Evolutionary conservation across 371 early-diverging fungal species (phyloP), one percentile per base, ranked within the genome.

Genomic region (Phascolomyces articulosus): DNA sequence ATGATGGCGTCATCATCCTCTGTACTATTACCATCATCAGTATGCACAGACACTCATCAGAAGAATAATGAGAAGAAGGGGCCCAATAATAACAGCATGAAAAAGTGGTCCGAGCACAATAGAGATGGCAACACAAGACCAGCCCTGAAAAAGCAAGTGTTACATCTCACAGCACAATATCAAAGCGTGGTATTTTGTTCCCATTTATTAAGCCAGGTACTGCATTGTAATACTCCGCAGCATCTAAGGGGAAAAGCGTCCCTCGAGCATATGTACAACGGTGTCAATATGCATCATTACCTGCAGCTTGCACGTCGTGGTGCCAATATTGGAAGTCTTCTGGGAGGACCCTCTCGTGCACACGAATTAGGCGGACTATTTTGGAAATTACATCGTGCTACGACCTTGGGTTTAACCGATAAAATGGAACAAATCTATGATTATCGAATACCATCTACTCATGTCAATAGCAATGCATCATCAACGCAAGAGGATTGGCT

Each of bases 141-240:
- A 28, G 56, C 67, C 21, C 64, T 79, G 56, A 77, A 70, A 54
- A 74, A 69, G 34, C 58, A 72, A 23, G 55, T 69, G 2, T 28
- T 79, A 40, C 79, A 82, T 61, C 48, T 82, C 10, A 60, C 79
- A 18, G 68, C 82, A 7, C 79, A 82, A 49, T 73, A 57, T 23
- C 82, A 82, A 31, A 65, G 63, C 29, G 60, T 72, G 16, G 20
- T 82, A 1, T 70, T 69, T 28, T 70, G 72, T 49, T 77, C 79
- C 0, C 69, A 75, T 59, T 65, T 77, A 23, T 49, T 82, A 13
- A 71, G 68, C 0, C 79, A 77, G 60, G 63, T 65, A 4, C 64
- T 82, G n/a, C n/a, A n/a, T n/a, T n/a, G n/a, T 24, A 44, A 60
- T 58, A 41, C 72, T 44, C 44, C 44, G 3, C 58, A 44, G 8